Evolutionary conservation across 495 filamentous ascomycete species (phyloP).

Genomic region (Aspergillus heteromorphus): DNA sequence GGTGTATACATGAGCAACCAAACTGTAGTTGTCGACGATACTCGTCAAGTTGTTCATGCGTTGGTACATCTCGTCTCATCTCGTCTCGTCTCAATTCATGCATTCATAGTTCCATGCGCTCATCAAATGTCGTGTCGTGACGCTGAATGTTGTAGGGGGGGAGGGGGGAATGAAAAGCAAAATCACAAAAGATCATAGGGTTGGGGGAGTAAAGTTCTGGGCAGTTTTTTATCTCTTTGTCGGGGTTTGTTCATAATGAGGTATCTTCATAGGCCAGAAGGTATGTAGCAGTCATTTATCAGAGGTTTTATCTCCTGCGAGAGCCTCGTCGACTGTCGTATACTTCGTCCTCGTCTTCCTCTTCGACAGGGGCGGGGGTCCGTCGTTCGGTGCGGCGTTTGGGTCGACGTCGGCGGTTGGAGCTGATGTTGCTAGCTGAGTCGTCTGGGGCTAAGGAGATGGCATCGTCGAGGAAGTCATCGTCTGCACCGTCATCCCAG

Average conservation of each 20-base stretch:
- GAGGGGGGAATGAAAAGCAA: not conserved
- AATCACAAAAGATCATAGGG: no score
- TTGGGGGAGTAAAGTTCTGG: no score
- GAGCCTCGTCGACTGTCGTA: constrained; percentile 28
- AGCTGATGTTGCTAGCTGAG: constrained; percentile 82
- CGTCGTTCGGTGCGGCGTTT: constrained; percentile 67
- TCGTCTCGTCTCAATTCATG: not conserved
- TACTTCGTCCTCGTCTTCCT: constrained; percentile 63
- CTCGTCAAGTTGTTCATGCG: not conserved
- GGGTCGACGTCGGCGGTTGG: constrained; percentile 61
- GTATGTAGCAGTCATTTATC: not conserved
- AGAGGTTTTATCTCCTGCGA: constrained; percentile 25
- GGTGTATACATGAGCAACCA: not conserved
- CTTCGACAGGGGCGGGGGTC: constrained; percentile 79
- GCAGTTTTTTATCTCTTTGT: not conserved
- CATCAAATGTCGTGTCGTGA: not conserved
- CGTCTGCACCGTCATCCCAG: constrained; percentile 54
- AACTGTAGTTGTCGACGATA: not conserved
- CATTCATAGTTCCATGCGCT: not conserved
- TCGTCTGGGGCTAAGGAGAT: constrained; percentile 68
- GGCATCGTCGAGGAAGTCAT: constrained; percentile 53
- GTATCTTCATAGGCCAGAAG: not conserved
- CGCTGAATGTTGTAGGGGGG: not conserved
- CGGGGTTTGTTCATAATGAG: not conserved
- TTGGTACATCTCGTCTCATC: not conserved